phyloP scores from a whole-genome alignment of 257 asterid genomes.

The Paraleonurus japonicus region DNA sequence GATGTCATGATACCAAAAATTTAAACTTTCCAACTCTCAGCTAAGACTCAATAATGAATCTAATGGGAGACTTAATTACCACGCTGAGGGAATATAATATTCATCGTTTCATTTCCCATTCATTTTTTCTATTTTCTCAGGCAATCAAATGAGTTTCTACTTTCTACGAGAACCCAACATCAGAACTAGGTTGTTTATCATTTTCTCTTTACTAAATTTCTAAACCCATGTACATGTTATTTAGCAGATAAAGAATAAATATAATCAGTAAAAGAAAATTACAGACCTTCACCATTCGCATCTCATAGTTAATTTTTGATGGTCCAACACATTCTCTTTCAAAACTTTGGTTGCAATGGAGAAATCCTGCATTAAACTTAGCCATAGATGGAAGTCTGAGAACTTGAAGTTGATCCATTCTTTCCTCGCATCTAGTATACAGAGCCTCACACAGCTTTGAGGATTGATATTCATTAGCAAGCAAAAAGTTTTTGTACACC shows the following conservation, averaged over 20 bases:
- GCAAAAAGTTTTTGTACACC: conserved; percentile 55
- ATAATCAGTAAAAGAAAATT: not conserved
- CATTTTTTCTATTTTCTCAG: not conserved
- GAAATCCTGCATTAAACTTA: conserved; percentile 90
- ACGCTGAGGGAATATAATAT: not conserved
- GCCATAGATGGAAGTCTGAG: conserved; percentile 99
- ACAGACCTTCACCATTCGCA: conserved; percentile 84
- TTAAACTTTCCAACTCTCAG: not conserved
- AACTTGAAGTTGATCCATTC: conserved; percentile 94
- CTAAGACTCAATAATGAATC: not conserved
- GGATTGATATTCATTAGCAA: conserved; percentile 80
- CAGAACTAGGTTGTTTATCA: not conserved
- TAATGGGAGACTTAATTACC: not conserved
- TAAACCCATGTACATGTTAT: not conserved
- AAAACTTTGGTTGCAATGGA: conserved; percentile 87
- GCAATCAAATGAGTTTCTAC: not conserved
- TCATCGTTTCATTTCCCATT: not conserved
- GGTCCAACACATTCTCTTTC: conserved; percentile 89
- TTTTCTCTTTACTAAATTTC: not conserved
- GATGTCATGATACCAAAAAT: not conserved
- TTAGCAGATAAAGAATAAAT: not conserved
- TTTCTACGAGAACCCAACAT: not conserved
- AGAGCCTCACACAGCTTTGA: conserved; percentile 84
- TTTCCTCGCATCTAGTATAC: conserved; percentile 80
- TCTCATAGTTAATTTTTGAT: conserved; percentile 73